Percentiles rank a stretch among this genome's conserved stretches.
These are phyloP conservation scores for Pythium brachiatum DNA, from an alignment of 352 stramenopile genomes.

Conservation along the genomic window DNA sequence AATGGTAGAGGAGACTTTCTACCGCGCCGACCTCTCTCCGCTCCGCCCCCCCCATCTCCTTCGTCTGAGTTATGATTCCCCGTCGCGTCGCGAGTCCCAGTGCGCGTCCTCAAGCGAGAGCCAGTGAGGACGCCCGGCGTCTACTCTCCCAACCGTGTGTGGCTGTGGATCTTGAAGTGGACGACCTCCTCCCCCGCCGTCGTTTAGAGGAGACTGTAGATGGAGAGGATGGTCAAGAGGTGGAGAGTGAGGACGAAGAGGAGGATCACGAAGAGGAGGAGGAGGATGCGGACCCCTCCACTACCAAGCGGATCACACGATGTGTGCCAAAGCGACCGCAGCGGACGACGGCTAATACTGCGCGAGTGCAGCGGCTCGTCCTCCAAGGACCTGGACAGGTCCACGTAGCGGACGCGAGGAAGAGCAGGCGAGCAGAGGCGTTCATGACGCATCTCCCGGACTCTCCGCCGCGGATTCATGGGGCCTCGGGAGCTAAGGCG, in stretches of 20 bases:
- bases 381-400: constrained; percentile 13
- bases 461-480: constrained; percentile 37
- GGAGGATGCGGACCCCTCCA: background rate
- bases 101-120: background rate
- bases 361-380: constrained; percentile 18
- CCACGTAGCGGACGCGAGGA: background rate
- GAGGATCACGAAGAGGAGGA: background rate
- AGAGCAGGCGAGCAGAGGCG: constrained; percentile 1
- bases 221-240: background rate
- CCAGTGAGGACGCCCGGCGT: background rate
- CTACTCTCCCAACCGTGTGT: background rate
- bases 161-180: background rate
- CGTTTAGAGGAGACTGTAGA: background rate
- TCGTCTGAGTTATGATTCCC: background rate
- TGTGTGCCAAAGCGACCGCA: constrained; percentile 10
- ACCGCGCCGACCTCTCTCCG: constrained; percentile 7
- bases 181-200: no score
- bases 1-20: constrained; percentile 7
- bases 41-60: background rate
- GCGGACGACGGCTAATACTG: background rate
- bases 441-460: constrained; percentile 57
- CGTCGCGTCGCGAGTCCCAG: background rate
- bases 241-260: background rate
- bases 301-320: background rate
- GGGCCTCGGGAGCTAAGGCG: background rate